Base-by-base conservation (phyloP, 2,329 filamentous ascomycete genomes). In the Sclerotinia borealis region DNA sequence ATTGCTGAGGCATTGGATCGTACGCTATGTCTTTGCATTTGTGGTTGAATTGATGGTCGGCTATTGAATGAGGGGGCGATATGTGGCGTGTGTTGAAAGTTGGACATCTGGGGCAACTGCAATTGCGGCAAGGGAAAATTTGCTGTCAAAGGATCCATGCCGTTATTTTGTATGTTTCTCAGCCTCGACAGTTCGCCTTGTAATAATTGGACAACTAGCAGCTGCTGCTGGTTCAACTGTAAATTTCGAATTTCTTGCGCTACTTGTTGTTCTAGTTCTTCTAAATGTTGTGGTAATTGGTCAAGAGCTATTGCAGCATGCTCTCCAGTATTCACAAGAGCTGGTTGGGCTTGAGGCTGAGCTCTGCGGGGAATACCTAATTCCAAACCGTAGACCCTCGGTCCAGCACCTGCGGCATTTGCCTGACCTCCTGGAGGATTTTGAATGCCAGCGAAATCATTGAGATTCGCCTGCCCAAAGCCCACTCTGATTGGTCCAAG, bases 401-500 rank as follows among this genome's bases (percentile, higher is more conserved):
- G 64, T 43, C 63, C 69, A 36, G 48, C 60, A 39, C 65, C 66
- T 41, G 65, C 67, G 51, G 55, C 66, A 64, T 74, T 72, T 48
- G 73, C 74, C 63, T 73, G 79, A 65, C 65, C 73, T 55, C 73
- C 72, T 61, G 76, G 77, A 25, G 72, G 74, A 56, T 77, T 79
- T 48, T 84, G 85, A 68, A 90, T 79, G 65, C 85, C 84, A 6
- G 85, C 86, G 68, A 91, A 78, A 67, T 91, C 87, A 62, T 86
- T 82, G 39, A 91, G 81, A 64, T 91, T 84, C 25, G 79, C 75
- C 76, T 87, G 74, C 76, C 89, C 79, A 69, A 93, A 90, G 0
- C 88, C 90, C 27, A 95, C 78, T 34, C 90, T 81, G 37, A 95
- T 78, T 2, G 91, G 91, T 0, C 91, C 91, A 52, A 95, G 77